These are phyloP conservation scores for Graphiopsis chlorocephala DNA, from an alignment of 2,329 filamentous ascomycete genomes.

Conservation along the genomic window DNA sequence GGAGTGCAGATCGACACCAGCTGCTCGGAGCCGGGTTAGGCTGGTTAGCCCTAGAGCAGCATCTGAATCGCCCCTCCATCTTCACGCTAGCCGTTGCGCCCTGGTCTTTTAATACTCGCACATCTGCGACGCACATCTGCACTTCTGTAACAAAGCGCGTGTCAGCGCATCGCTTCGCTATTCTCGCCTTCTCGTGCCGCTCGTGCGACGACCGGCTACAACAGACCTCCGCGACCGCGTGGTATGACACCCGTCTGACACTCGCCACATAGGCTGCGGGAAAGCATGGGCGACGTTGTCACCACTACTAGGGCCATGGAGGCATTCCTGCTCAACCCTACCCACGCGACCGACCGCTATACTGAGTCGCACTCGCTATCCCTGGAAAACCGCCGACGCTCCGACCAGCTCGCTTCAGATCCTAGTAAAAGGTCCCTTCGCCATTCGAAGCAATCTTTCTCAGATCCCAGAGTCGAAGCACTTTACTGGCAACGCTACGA, in stretches of 20 bases:
- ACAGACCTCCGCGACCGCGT: not conserved
- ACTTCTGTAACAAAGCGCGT: conserved; percentile 10
- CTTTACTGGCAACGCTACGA: conserved; percentile 8
- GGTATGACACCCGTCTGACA: conserved; percentile 10
- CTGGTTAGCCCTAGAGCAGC: not conserved
- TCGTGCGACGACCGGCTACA: conserved; percentile 11
- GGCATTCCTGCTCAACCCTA: conserved; percentile 14
- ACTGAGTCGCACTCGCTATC: conserved; percentile 5
- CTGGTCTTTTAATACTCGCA: not conserved
- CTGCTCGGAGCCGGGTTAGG: not conserved
- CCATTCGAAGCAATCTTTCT: not conserved
- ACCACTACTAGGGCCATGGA: conserved; percentile 7
- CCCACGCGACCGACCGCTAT: conserved; percentile 1
- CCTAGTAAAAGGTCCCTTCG: not conserved
- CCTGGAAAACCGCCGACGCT: not conserved
- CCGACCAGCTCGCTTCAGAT: conserved; percentile 9
- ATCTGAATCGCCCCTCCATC: not conserved
- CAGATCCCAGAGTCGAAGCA: conserved; percentile 6
- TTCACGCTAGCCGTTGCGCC: not conserved
- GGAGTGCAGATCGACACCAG: conserved; percentile 7
- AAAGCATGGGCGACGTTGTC: not conserved
- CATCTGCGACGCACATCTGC: conserved; percentile 11
- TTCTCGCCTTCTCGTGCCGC: not conserved
- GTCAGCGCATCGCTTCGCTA: conserved; percentile 7
- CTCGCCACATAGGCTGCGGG: not conserved